These are phyloP conservation scores for Tolypocladium sp. DNA, from an alignment of 2,329 filamentous ascomycete genomes.

Conservation along the genomic window DNA sequence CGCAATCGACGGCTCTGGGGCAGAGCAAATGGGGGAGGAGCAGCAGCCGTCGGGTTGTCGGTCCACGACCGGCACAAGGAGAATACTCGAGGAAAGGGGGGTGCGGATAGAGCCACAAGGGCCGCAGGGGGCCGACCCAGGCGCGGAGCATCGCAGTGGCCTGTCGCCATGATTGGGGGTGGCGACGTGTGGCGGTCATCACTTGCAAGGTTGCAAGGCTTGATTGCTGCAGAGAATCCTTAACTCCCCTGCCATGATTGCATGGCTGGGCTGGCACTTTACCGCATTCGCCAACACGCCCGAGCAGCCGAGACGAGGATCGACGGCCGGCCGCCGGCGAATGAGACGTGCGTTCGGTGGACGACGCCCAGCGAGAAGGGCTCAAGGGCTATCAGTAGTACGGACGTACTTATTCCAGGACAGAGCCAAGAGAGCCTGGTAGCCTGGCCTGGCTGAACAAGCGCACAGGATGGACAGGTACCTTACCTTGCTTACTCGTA, in stretches of 20 bases:
- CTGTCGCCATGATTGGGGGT: too few relatives aligned
- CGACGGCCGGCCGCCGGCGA: not conserved
- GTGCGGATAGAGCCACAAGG: not conserved
- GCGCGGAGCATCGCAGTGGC: not conserved
- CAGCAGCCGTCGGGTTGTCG: not conserved
- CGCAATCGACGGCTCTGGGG: not conserved
- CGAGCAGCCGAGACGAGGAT: constrained; percentile 1
- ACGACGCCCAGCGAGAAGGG: not conserved
- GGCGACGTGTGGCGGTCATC: not conserved
- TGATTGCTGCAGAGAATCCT: not conserved
- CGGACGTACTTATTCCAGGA: too few relatives aligned
- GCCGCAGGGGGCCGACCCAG: not conserved
- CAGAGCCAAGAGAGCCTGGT: too few relatives aligned
- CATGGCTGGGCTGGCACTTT: not conserved
- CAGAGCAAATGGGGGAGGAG: not conserved
- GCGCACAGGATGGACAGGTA: too few relatives aligned
- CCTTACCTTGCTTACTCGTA: too few relatives aligned
- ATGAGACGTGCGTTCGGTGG: not conserved
- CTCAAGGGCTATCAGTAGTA: too few relatives aligned
- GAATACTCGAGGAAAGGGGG: not conserved
- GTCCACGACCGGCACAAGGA: not conserved
- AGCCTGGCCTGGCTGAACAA: too few relatives aligned
- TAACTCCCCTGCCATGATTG: not conserved
- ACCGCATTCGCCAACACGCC: constrained; percentile 1
- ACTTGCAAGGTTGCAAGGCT: not conserved